Evolutionary conservation across 768 basidiomycete species (phyloP).

Genomic region (Ramaria sp.): DNA sequence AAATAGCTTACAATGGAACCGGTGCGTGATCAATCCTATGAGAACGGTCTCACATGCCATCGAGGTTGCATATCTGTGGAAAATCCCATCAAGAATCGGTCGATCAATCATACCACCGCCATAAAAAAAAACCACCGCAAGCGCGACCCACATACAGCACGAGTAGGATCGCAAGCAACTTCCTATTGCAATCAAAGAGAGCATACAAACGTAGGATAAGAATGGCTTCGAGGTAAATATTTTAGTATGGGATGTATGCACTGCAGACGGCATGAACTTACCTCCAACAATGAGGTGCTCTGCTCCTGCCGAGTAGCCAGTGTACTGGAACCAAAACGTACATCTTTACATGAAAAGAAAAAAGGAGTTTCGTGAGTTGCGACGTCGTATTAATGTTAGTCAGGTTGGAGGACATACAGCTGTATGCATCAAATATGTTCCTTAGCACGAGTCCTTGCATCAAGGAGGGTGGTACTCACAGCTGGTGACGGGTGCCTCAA

Average conservation of each 20-base stretch:
- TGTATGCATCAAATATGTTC: not conserved
- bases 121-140: no score
- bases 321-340: slow-evolving; percentile 4
- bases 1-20: slow-evolving; percentile 1
- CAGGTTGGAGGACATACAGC: not conserved
- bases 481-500: not conserved
- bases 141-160: not conserved
- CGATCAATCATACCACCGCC: not conserved
- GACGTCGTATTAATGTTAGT: not conserved
- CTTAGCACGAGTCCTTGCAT: not conserved
- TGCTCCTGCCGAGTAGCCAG: not conserved
- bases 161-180: not conserved
- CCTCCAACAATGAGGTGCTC: slow-evolving; percentile 3
- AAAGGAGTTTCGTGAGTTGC: not conserved
- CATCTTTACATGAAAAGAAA: not conserved
- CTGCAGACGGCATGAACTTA: no score
- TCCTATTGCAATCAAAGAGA: slow-evolving; percentile 1
- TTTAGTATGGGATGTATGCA: not conserved
- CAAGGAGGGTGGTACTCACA: not conserved
- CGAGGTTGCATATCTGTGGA: not conserved
- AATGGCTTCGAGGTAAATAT: not conserved
- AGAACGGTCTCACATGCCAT: not conserved
- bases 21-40: slow-evolving; percentile 1
- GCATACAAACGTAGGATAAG: not conserved
- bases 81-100: not conserved